phyloP scores from a whole-genome alignment of 1,284 basidiomycete species.

The Inonotus hispidus region DNA sequence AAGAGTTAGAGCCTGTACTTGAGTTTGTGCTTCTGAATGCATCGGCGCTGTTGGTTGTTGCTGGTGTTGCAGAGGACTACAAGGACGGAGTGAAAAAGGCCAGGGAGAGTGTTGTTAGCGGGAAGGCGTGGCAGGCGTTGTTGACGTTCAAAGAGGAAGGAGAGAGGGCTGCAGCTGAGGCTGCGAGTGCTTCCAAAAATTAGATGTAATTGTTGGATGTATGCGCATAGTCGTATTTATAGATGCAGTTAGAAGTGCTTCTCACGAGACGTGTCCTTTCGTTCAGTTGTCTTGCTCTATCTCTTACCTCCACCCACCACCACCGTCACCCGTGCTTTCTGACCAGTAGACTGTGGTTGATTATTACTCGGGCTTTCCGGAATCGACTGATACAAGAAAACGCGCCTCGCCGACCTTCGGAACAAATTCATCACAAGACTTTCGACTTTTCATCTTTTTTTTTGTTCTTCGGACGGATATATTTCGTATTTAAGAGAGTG shows the following conservation, averaged over 20 bases:
- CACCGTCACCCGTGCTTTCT: no score
- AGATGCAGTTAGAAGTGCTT: not conserved
- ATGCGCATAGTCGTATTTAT: not conserved
- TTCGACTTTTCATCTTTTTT: not conserved
- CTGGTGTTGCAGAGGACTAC: conserved; percentile 66
- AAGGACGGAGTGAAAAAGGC: conserved; percentile 72
- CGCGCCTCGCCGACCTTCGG: conserved; percentile 9
- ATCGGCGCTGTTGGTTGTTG: conserved; percentile 75
- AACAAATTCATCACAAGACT: not conserved
- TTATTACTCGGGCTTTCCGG: not conserved
- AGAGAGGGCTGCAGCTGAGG: conserved; percentile 4
- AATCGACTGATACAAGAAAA: not conserved
- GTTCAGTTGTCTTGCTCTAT: not conserved
- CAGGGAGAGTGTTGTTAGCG: conserved; percentile 65
- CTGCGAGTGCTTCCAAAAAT: not conserved
- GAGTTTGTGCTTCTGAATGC: conserved; percentile 88
- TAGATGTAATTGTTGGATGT: not conserved
- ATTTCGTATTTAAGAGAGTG: no score
- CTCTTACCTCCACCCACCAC: not conserved
- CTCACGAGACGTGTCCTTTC: not conserved
- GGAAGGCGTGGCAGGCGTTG: conserved; percentile 73
- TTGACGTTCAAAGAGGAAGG: conserved; percentile 41
- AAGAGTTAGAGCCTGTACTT: conserved; percentile 51
- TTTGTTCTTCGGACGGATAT: no score
- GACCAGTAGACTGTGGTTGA: no score